A percentile compares a stretch with the other conserved stretches of the same genome.
phyloP scores from a whole-genome alignment of 83 land plant genomes.

The Picea mariana region DNA sequence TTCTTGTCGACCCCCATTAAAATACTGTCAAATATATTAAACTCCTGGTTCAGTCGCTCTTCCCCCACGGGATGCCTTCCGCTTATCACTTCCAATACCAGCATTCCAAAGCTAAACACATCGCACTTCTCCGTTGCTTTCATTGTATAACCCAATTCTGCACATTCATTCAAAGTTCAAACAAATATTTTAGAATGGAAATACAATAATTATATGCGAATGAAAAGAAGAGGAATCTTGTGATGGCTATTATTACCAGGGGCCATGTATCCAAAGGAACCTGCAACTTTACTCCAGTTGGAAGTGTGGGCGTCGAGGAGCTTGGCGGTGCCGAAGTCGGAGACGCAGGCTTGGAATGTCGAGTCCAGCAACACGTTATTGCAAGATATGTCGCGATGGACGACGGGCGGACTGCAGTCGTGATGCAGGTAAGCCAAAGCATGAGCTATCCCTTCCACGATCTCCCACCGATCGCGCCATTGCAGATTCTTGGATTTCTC shows the following conservation, averaged over 20 bases:
- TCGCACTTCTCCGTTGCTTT: slow-evolving; percentile 22
- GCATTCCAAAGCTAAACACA: slow-evolving; percentile 30
- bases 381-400: slow-evolving; percentile 63
- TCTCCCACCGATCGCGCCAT: slow-evolving; percentile 38
- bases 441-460: slow-evolving; percentile 53
- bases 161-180: neutral
- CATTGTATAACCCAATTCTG: neutral
- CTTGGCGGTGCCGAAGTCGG: slow-evolving; percentile 72
- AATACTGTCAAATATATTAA: too few species aligned
- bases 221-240: too few species aligned
- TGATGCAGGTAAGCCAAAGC: slow-evolving; percentile 74
- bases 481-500: slow-evolving; percentile 24
- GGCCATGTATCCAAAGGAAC: slow-evolving; percentile 74
- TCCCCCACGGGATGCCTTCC: slow-evolving; percentile 24
- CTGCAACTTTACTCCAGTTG: slow-evolving; percentile 44
- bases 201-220: too few species aligned
- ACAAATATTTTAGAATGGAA: neutral
- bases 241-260: slow-evolving; percentile 40
- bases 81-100: slow-evolving; percentile 19
- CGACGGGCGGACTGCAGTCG: slow-evolving; percentile 56
- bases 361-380: slow-evolving; percentile 58
- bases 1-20: neutral
- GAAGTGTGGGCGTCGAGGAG: slow-evolving; percentile 34
- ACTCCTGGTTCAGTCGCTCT: neutral
- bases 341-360: slow-evolving; percentile 43